A percentile compares a stretch with the other conserved stretches of the same genome.
Conservation (phyloP, 345 rosid genomes). For the Salix brachista region DNA sequence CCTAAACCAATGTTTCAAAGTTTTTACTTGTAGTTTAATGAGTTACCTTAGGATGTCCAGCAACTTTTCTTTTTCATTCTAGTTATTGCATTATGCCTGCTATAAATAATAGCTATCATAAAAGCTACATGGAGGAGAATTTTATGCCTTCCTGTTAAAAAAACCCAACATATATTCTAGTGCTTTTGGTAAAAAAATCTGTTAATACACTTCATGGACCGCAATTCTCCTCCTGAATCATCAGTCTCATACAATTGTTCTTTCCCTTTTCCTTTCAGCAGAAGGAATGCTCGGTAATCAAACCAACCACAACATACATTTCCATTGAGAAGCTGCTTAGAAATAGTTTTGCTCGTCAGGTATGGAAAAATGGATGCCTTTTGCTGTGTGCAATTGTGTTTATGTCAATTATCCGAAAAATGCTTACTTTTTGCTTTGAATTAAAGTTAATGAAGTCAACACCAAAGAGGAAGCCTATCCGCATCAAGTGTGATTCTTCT, state of each 20-base stretch:
- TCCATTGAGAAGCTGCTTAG: slow-evolving; percentile 66
- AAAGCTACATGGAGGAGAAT: not conserved
- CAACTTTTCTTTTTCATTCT: not conserved
- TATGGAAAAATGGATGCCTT: slow-evolving; percentile 18
- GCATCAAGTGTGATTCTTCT: slow-evolving; percentile 73
- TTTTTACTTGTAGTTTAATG: not conserved
- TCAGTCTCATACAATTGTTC: not conserved
- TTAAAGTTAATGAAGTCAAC: slow-evolving; percentile 78
- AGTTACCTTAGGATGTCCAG: not conserved
- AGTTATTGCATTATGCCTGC: not conserved
- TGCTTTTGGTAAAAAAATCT: not conserved
- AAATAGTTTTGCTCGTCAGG: slow-evolving; percentile 87
- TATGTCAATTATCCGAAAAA: not conserved
- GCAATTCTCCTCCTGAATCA: not conserved
- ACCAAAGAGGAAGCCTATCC: slow-evolving; percentile 58
- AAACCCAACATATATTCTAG: not conserved
- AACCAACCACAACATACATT: slow-evolving; percentile 34
- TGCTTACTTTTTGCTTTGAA: slow-evolving; percentile 14
- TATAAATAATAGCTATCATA: not conserved
- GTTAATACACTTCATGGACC: not conserved
- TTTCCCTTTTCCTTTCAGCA: slow-evolving; percentile 36
- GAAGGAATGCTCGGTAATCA: slow-evolving; percentile 29
- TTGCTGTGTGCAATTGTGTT: slow-evolving; percentile 2
- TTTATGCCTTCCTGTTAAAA: not conserved
- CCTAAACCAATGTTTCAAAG: not conserved